Evolutionary conservation across 2,329 filamentous ascomycete species (phyloP), one percentile per base, ranked within the genome.

Genomic region (Emmonsiellopsis sp.): DNA sequence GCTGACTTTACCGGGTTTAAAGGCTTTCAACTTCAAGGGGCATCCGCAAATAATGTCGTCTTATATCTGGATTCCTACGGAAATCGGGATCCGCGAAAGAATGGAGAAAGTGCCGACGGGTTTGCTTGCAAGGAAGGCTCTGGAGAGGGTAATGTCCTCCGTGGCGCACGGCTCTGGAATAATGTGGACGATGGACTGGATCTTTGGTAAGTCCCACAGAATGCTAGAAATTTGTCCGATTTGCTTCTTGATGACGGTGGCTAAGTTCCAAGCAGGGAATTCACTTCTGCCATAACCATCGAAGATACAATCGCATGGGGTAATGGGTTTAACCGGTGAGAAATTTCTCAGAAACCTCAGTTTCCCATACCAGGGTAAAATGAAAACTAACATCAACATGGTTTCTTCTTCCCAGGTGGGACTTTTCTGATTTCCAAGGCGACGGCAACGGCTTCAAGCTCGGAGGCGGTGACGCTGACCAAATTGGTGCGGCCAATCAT

Each of bases 171-270:
- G 15, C 66, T 78, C 0, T 78, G 74, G 73, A 70, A 78, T 51
- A 78, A 78, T 34, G 76, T 77, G 6, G 76, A 78, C 40, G 76
- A 78, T 51, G 76, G 76, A 1, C 63, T 76, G 5, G 74, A 76
- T 57, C 62, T 76, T 0, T 76, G 62, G 53, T 50, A 35, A 42
- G 35, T 50, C 8, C 30, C n/a, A 13, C 41, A 26, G 20, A 6
- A 26, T n/a, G 35, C 13, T 38, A n/a, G 9, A n/a, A 38, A 38
- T 38, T n/a, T 38, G 35, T 9, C 35, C 35, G 3, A 10, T 5
- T 9, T 38, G 35, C 9, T 38, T 38, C 35, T 77, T 76, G 55
- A 26, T 26, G 20, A 26, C 20, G 20, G 20, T 26, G 3, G 5
- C 20, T 26, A 70, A 67, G 51, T 73, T 70, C 5, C 62, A 68